Base-by-base conservation (phyloP, 2,329 filamentous ascomycete genomes). In the Salinomyces thailandicus region DNA sequence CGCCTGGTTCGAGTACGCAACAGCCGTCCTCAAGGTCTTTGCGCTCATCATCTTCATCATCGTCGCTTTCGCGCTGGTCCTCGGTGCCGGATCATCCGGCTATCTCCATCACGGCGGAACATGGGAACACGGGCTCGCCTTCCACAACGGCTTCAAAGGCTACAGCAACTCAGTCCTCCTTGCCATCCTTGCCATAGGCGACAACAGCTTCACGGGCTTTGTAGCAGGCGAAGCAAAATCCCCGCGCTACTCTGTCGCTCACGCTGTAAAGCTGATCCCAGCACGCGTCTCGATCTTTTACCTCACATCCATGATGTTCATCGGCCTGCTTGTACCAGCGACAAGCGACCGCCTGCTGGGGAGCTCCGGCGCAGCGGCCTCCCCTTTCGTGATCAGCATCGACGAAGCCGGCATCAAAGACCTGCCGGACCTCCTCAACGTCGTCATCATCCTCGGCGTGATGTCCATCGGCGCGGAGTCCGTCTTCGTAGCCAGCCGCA, bases 331-430 rank as follows among this genome's bases (percentile, higher is more conserved):
- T n/a, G 43, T 51, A 17, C 43, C 47, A 2, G 36, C 41, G 13
- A 42, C 33, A 8, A 47, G 52, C 33, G 18, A 33, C 12, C 19
- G 30, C 4, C 36, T 48, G 5, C n/a, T 26, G 22, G 45, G 54
- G 55, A 41, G 45, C 5, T 41, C 45, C 8, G 41, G 43, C 5
- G 34, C 42, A 8, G 34, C 38, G 24, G 67, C 69, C 5, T 74
- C 71, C 2, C 79, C 77, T 0, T 82, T 80, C 51, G 77, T 81
- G 35, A 71, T 81, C 43, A 70, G 71, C n/a, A 72, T 75, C 43
- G 59, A 69, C 40, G 63, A 73, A 41, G 73, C 75, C 12, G 72
- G 73, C 31, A 71, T 82, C 31, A 51, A 54, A 1, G 69, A 69
- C 2, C 66, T 81, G 13, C 73, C 75, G 19, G 67, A 66, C 31